Evolutionary conservation across 208 protist genomes (phyloP), one percentile per base, ranked within the genome.

Genomic region (Trypanosoma theileri): DNA sequence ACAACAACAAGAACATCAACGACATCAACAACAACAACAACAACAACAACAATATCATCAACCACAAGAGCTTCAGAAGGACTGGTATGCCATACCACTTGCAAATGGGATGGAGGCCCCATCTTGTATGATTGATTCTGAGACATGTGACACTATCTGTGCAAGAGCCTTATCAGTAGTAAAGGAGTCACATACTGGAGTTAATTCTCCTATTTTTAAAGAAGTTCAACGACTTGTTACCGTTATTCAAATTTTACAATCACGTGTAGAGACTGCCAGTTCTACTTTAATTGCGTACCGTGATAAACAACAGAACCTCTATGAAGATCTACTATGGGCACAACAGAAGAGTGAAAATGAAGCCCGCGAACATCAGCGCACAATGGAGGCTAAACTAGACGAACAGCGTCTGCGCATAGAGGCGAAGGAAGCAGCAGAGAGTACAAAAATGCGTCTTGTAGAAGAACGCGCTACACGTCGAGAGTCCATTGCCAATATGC

Each of bases 401-500:
- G 44, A 53, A 19, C 65, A 59, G 26, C 41, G 62, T 46, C 17
- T 13, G 48, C 58, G 21, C 50, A 42, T 46, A 26, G 42, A 57
- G 26, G 50, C 17, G 12, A 26, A 44, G 6, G 46, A 52, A 16
- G 22, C 64, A 19, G 45, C 53, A 41, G n/a, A 28, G 2, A 51
- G 52, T 26, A 46, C 52, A 19, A 68, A 71, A 65, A 16, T 50
- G 13, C 50, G 62, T 6, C 51, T 53, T 53, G 26, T 50, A 46
- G 70, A 64, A 19, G 73, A 72, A 40, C 59, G 50, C n/a, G 21
- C 42, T 17, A 22, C 52, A 35, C 54, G 59, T 35, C 68, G 68
- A 48, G 63, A 69, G 53, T 46, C 63, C 17, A 53, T 50, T 16
- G 63, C 63, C 11, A 16, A 28, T 3, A 60, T 53, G 51, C 41